Evolutionary conservation across 805 yeast genomes (phyloP).

Genomic region (Saccharomycopsis malanga): DNA sequence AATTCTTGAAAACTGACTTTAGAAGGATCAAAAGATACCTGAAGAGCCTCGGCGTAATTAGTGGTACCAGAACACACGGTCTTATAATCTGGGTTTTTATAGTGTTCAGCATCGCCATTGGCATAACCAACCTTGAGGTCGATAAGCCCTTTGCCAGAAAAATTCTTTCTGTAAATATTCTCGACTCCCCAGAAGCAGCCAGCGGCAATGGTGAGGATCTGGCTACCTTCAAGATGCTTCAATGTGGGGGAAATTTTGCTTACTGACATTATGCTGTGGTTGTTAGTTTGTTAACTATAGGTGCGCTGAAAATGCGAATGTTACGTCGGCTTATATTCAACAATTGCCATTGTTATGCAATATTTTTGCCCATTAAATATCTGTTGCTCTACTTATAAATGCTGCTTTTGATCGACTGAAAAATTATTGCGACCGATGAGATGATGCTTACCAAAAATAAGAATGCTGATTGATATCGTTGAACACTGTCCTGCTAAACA

Average conservation of each 20-base stretch:
- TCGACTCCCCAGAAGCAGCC: conserved; percentile 92
- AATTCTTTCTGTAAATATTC: conserved; percentile 68
- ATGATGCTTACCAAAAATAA: no score
- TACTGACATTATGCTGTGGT: conserved; percentile 11
- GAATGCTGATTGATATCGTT: no score
- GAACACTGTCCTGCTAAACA: no score
- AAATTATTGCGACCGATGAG: no score
- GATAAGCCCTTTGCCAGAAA: conserved; percentile 53
- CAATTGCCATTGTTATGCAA: no score
- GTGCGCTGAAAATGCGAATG: no score
- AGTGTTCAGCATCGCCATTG: conserved; percentile 54
- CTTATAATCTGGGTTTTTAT: conserved; percentile 45
- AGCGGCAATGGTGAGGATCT: conserved; percentile 53
- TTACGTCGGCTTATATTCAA: no score
- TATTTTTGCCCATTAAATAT: no score
- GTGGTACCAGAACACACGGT: conserved; percentile 76
- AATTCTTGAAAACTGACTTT: conserved; percentile 52
- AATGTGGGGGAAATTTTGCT: conserved; percentile 33
- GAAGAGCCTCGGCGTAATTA: conserved; percentile 72
- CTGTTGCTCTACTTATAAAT: no score
- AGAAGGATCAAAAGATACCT: conserved; percentile 73
- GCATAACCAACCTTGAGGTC: conserved; percentile 88
- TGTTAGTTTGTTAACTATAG: no score
- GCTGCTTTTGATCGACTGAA: no score
- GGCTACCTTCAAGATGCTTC: conserved; percentile 39